A percentile compares a stretch with the other conserved stretches of the same genome.
Conservation (phyloP, 805 yeast genomes). For the Ogataea minuta region DNA sequence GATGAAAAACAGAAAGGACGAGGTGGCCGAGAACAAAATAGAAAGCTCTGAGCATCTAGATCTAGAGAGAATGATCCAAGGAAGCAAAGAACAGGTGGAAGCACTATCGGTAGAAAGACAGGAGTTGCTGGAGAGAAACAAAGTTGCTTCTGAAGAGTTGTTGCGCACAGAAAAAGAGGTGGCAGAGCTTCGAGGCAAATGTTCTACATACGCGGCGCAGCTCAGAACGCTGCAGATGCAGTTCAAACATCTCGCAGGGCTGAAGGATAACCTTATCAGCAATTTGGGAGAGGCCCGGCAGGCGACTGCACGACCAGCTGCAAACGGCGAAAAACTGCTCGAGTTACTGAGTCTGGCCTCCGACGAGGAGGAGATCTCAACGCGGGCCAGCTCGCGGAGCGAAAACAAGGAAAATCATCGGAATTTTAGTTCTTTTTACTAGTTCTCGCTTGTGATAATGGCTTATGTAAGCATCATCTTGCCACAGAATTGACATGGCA, state of each 20-base stretch:
- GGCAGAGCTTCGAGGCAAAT: conserved; percentile 2
- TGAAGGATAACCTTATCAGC: conserved; percentile 13
- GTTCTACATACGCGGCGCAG: conserved; percentile 5
- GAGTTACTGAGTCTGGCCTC: conserved; percentile 4
- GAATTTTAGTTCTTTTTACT: conserved; percentile 7
- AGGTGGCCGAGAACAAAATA: not conserved
- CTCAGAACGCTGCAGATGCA: conserved; percentile 8
- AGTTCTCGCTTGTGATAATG: too few relatives aligned
- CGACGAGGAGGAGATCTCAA: not conserved
- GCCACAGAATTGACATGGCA: not conserved
- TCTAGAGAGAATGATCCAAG: too few relatives aligned
- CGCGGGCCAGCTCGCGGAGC: conserved; percentile 3
- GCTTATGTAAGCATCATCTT: conserved; percentile 1
- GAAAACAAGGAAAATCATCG: conserved; percentile 11
- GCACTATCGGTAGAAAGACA: not conserved
- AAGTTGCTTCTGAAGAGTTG: conserved; percentile 1
- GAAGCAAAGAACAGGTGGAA: conserved; percentile 1
- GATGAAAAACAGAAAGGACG: not conserved
- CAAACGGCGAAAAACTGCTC: conserved; percentile 8
- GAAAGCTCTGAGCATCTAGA: too few relatives aligned
- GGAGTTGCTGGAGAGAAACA: conserved; percentile 5
- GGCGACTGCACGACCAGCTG: not conserved
- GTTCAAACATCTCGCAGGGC: conserved; percentile 6
- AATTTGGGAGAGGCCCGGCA: conserved; percentile 5
- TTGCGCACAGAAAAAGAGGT: conserved; percentile 4